Conservation (phyloP, 2,329 filamentous ascomycete species). For the Myriosclerotinia scirpicola region DNA sequence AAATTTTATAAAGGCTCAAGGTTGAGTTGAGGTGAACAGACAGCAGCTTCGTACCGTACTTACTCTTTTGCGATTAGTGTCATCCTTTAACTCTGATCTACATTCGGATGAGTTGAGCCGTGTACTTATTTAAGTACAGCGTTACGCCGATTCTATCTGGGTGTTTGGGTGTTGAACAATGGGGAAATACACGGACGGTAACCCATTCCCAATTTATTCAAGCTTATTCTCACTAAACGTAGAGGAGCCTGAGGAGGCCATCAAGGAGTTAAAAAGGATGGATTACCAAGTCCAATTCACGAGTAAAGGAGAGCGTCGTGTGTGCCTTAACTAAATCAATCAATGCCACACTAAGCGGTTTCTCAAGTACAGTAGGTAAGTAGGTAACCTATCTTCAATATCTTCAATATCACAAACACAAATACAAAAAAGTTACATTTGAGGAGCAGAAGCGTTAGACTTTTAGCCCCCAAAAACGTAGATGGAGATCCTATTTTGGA, state of each 20-base stretch:
- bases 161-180: not conserved
- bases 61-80: slow-evolving; percentile 9
- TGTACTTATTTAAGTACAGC: not conserved
- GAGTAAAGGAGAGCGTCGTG: slow-evolving; percentile 1
- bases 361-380: not conserved
- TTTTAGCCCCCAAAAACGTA: not conserved
- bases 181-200: not conserved
- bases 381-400: no score
- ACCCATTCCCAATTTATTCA: not conserved
- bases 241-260: not conserved
- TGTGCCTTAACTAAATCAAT: not conserved
- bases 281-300: not conserved
- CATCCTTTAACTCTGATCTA: not conserved
- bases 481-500: slow-evolving; percentile 9
- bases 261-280: not conserved
- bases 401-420: not conserved
- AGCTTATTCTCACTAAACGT: not conserved
- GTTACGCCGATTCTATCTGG: slow-evolving; percentile 12
- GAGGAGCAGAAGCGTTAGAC: not conserved
- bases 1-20: not conserved
- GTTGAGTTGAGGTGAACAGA: not conserved
- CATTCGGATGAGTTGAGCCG: not conserved
- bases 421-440: not conserved
- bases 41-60: not conserved
- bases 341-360: not conserved